These are phyloP conservation scores for Cercospora citrullina DNA, from an alignment of 2,329 filamentous ascomycete species.

Conservation along the genomic window DNA sequence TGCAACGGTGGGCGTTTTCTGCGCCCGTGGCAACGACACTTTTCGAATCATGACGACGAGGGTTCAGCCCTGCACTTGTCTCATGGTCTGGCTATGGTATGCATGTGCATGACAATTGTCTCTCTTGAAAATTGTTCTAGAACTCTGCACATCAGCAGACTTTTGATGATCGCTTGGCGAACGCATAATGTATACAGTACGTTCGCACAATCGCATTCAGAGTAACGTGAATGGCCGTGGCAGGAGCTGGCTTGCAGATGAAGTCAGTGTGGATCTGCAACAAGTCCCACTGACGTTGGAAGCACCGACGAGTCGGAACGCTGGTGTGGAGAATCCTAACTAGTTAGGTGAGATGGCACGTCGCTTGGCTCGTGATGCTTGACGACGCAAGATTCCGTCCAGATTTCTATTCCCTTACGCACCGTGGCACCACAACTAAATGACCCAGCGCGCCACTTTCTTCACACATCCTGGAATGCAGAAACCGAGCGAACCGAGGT, in stretches of 20 bases:
- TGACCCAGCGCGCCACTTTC: not conserved
- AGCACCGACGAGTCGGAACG: slow-evolving; percentile 1
- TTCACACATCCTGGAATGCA: not conserved
- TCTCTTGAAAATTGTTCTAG: not conserved
- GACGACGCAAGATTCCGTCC: slow-evolving; percentile 3
- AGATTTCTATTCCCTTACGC: not conserved
- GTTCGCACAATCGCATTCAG: not conserved
- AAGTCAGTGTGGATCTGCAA: slow-evolving; percentile 12
- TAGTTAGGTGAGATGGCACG: not conserved
- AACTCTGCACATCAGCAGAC: not conserved
- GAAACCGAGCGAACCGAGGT: not conserved
- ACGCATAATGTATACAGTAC: not conserved
- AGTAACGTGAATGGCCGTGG: slow-evolving; percentile 2
- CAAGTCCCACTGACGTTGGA: slow-evolving; percentile 9
- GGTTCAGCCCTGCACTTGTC: slow-evolving; percentile 3
- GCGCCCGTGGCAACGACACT: not conserved
- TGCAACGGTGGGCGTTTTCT: not conserved
- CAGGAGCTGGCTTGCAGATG: not conserved
- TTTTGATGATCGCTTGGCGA: not conserved
- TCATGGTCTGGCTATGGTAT: not conserved
- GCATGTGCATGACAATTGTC: not conserved
- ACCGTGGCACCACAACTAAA: not conserved
- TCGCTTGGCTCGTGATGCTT: slow-evolving; percentile 10
- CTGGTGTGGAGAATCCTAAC: slow-evolving; percentile 2
- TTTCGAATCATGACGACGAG: slow-evolving; percentile 1